A percentile compares a stretch with the other conserved stretches of the same genome.
Conservation (phyloP, 768 basidiomycete genomes). For the Multifurca ochricompacta region DNA sequence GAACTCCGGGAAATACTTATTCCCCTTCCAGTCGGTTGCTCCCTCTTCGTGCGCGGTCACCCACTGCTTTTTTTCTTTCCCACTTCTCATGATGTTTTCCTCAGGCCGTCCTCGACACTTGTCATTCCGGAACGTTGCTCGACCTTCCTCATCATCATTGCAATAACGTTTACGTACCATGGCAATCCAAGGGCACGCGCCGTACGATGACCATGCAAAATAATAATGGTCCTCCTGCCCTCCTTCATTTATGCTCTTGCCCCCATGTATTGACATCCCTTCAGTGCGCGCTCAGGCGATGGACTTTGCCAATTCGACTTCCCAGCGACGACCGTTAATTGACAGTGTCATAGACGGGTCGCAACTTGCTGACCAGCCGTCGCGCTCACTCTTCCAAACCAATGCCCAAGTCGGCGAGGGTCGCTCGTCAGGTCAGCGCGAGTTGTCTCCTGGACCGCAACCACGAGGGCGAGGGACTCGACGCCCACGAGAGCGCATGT, state of each 20-base stretch:
- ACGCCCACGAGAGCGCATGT: neutral
- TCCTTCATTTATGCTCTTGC: neutral
- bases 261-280: neutral
- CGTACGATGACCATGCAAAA: slow-evolving; percentile 18
- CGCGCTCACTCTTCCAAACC: neutral
- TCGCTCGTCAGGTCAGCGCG: neutral
- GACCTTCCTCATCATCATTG: slow-evolving; percentile 24
- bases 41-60: slow-evolving; percentile 14
- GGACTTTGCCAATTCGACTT: neutral
- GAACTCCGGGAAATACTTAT: slow-evolving; percentile 14
- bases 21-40: slow-evolving; percentile 19
- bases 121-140: slow-evolving; percentile 25
- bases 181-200: slow-evolving; percentile 23
- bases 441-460: neutral
- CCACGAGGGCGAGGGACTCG: neutral
- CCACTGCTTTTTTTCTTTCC: neutral
- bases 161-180: slow-evolving; percentile 23
- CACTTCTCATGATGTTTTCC: neutral
- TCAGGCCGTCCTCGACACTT: slow-evolving; percentile 24
- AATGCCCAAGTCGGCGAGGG: neutral
- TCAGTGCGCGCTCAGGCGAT: slow-evolving; percentile 14
- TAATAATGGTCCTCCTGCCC: slow-evolving; percentile 13
- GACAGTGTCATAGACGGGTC: neutral
- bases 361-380: neutral
- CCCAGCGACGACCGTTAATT: neutral